phyloP scores from a whole-genome alignment of 805 yeast species.

The Wickerhamiella kurtzmanii region DNA sequence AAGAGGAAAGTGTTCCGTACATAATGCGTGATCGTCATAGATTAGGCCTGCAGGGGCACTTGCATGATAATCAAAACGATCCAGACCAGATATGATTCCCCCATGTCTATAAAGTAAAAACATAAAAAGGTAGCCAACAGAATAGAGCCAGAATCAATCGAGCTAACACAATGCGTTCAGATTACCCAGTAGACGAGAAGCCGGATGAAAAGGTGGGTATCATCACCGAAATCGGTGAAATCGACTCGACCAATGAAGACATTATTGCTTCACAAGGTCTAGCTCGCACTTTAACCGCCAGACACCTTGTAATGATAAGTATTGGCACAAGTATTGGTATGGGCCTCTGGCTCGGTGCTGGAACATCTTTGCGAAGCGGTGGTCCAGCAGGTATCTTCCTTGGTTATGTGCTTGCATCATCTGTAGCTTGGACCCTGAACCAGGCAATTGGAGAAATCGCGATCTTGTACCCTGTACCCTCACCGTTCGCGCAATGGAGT shows the following conservation, averaged over 20 bases:
- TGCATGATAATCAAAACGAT: no score
- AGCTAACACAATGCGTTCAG: neutral
- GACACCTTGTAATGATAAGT: conserved; percentile 44
- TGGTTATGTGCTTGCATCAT: conserved; percentile 44
- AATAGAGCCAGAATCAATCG: no score
- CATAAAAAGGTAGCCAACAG: no score
- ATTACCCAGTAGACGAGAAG: neutral
- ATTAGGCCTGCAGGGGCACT: no score
- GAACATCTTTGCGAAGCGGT: conserved; percentile 32
- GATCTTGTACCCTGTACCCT: conserved; percentile 43
- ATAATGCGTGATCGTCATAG: no score
- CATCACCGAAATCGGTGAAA: neutral
- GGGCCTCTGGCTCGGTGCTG: conserved; percentile 42
- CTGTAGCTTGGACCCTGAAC: conserved; percentile 47
- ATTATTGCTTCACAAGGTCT: conserved; percentile 6
- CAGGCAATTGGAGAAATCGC: conserved; percentile 56
- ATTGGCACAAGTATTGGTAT: conserved; percentile 76
- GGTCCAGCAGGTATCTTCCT: conserved; percentile 44
- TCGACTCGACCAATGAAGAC: neutral
- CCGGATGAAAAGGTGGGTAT: neutral
- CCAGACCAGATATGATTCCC: no score
- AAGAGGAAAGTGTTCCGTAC: no score
- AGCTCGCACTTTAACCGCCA: conserved; percentile 28
- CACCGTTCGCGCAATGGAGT: conserved; percentile 42
- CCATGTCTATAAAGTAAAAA: no score